Base-by-base conservation (phyloP, 2,329 filamentous ascomycete genomes). In the Neonectria neomacrospora region DNA sequence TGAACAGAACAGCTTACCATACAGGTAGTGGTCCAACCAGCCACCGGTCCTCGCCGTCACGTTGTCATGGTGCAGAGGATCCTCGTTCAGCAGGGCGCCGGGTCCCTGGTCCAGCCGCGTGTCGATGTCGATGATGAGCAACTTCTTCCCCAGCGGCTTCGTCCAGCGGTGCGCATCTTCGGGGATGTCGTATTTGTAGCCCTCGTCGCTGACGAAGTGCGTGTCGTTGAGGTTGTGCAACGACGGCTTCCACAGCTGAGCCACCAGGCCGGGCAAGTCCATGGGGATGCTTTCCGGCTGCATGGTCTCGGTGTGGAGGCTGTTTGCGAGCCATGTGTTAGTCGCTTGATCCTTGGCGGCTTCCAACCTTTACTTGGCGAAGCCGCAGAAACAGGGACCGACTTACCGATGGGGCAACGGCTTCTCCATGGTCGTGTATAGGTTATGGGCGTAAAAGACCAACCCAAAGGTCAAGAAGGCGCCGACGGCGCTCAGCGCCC, bases 1-100 rank as follows among this genome's bases (percentile, higher is more conserved):
- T n/a, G n/a, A n/a, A 26, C 23, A 26, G 23, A 6, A 26, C 23
- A 26, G 6, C 23, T 3, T 59, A 69, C 70, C 67, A 4, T 72
- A 72, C 16, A 72, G 52, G 14, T 71, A 70, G 53, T 72, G 70
- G 12, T 72, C 68, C 2, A 72, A 52, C 41, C 65, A 61, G 6
- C 69, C 69, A 5, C 51, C 69, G 3, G 64, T 67, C 14, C 69
- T 56, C 4, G 66, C 64, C 5, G 67, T 71, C 62, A 71, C 67
- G 30, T 62, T 60, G 7, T 58, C 50, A 14, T 54, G 50, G 3
- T 64, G 50, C 22, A 71, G 22, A 3, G 69, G 56, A 11, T 61
- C 26, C 2, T 67, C 22, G 47, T 63, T 64, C 53, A 71, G 59
- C 44, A 71, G 39, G 10, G 67, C 65, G 26, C 69, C 69, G 22